Conservation (phyloP, 371 early-diverging fungal species). For the Coemansia sp. region DNA sequence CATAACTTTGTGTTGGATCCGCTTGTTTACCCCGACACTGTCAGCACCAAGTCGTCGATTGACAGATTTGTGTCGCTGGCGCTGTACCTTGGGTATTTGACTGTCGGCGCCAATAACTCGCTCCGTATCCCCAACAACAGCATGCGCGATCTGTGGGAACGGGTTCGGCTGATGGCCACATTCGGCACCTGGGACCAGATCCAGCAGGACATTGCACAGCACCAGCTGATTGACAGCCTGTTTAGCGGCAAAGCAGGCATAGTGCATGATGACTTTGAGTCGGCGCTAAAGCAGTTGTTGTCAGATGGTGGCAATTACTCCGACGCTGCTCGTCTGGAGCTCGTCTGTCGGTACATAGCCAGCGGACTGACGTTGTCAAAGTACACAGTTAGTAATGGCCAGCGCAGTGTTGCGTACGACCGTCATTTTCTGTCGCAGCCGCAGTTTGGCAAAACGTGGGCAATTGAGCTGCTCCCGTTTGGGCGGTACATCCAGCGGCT, state of each 20-base stretch:
- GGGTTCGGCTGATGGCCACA: neutral
- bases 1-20: neutral
- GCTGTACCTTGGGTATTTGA: neutral
- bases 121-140: neutral
- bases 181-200: neutral
- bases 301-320: neutral
- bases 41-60: neutral
- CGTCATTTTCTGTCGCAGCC: neutral
- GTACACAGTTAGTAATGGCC: neutral
- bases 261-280: neutral
- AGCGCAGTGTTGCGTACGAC: neutral
- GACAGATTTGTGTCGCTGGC: neutral
- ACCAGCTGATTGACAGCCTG: neutral
- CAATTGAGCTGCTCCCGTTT: neutral
- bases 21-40: no score
- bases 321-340: neutral
- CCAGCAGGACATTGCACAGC: neutral
- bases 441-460: neutral
- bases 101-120: neutral
- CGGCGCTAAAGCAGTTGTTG: neutral
- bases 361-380: neutral
- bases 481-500: slow-evolving; percentile 1
- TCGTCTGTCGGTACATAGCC: neutral
- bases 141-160: neutral
- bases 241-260: neutral